These are phyloP conservation scores for Trametes pubescens DNA, from an alignment of 1,284 basidiomycete genomes.

Conservation along the genomic window DNA sequence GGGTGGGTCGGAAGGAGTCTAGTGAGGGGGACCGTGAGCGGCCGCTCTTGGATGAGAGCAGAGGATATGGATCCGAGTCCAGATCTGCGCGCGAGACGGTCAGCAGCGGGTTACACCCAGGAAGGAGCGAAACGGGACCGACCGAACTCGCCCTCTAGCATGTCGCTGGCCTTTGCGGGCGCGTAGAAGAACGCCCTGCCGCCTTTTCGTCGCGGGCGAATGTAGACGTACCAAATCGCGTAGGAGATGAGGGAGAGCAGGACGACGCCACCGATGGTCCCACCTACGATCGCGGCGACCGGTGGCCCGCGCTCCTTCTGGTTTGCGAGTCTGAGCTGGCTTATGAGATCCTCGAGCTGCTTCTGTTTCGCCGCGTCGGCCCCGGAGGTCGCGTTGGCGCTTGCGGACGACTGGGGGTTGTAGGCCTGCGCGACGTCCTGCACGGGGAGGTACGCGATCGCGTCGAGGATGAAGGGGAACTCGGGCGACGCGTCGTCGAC, in stretches of 20 bases:
- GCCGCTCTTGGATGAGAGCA: neutral
- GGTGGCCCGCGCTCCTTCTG: neutral
- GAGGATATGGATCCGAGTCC: neutral
- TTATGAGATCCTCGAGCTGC: neutral
- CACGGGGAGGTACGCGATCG: neutral
- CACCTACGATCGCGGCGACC: conserved; percentile 5
- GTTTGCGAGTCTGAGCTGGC: neutral
- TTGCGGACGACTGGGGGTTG: neutral
- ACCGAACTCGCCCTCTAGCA: conserved; percentile 9
- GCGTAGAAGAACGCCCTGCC: conserved; percentile 10
- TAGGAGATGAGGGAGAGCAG: neutral
- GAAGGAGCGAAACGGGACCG: neutral
- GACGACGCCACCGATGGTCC: neutral
- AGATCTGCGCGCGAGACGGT: neutral
- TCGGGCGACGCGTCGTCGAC: conserved; percentile 4
- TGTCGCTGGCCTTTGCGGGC: conserved; percentile 7
- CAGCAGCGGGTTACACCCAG: too few species aligned
- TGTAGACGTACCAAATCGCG: conserved; percentile 2
- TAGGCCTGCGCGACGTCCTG: neutral
- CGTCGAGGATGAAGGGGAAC: conserved; percentile 9
- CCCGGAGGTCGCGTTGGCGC: neutral
- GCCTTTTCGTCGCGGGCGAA: conserved; percentile 7
- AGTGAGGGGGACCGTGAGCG: neutral
- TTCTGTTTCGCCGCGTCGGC: neutral
- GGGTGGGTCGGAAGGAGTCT: neutral